These are phyloP conservation scores for Metarhizium anisopliae DNA, from an alignment of 2,329 filamentous ascomycete genomes.

Conservation along the genomic window DNA sequence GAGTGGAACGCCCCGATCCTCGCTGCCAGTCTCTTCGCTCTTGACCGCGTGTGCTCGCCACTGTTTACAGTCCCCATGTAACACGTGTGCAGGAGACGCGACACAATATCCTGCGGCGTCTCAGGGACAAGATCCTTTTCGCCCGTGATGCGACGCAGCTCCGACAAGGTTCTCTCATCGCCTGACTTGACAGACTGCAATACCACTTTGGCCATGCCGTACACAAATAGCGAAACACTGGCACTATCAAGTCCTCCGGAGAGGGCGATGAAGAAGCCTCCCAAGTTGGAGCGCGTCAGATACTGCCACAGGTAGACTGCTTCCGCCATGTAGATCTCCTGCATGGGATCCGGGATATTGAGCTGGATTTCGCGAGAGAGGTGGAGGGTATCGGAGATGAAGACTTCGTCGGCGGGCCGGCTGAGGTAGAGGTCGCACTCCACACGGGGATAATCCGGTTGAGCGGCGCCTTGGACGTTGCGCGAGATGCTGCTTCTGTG, in stretches of 20 bases:
- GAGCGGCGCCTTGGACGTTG: constrained; percentile 7
- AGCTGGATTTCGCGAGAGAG: constrained; percentile 8
- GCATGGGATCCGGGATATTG: constrained; percentile 19
- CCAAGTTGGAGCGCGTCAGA: constrained; percentile 35
- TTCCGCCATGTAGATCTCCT: constrained; percentile 21
- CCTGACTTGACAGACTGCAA: constrained; percentile 37
- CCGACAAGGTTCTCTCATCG: constrained; percentile 15
- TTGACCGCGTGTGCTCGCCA: constrained; percentile 54
- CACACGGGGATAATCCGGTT: constrained; percentile 10
- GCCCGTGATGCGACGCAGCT: constrained; percentile 17
- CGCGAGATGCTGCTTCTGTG: constrained; percentile 4
- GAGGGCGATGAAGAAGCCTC: constrained; percentile 45
- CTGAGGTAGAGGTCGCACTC: constrained; percentile 13
- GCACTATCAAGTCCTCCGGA: constrained; percentile 24
- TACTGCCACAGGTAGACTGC: constrained; percentile 44
- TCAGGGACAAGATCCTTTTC: constrained; percentile 34
- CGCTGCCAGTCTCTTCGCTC: constrained; percentile 51
- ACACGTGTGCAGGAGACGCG: constrained; percentile 28
- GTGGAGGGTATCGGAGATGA: constrained; percentile 17
- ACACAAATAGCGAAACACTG: constrained; percentile 18
- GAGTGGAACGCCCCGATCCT: constrained; percentile 64
- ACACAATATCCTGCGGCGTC: constrained; percentile 45
- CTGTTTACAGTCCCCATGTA: constrained; percentile 62
- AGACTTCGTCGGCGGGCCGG: constrained; percentile 16
- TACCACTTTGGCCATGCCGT: constrained; percentile 48